These are phyloP conservation scores for Actinomortierella wolfii DNA, from an alignment of 371 early-diverging fungal genomes.

Conservation along the genomic window DNA sequence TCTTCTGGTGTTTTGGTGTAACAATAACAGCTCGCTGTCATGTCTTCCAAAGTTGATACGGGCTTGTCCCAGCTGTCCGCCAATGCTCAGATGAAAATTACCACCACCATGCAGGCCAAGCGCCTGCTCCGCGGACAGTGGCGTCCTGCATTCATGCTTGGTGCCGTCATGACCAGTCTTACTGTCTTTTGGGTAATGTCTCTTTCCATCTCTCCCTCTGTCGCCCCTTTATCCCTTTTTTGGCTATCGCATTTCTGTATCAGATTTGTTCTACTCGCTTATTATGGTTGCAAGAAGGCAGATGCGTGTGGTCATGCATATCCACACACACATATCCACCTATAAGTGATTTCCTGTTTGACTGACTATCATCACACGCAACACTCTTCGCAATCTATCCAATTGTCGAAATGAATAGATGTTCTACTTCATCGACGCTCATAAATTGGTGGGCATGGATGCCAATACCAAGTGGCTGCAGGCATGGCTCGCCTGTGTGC, in stretches of 20 bases:
- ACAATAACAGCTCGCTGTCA: conserved; percentile 19
- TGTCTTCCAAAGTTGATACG: conserved; percentile 32
- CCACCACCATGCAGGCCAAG: conserved; percentile 43
- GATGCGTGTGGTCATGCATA: neutral
- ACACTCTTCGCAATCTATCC: too few relatives aligned
- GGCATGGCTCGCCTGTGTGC: conserved; percentile 18
- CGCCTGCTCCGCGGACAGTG: conserved; percentile 42
- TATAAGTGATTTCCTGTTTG: too few relatives aligned
- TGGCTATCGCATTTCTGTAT: too few relatives aligned
- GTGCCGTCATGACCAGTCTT: conserved; percentile 15
- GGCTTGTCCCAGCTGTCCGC: conserved; percentile 30
- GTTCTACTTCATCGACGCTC: conserved; percentile 37
- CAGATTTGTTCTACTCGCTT: neutral
- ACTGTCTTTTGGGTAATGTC: conserved; percentile 36
- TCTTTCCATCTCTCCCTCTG: too few relatives aligned
- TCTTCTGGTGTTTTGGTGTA: neutral
- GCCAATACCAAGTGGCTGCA: conserved; percentile 17
- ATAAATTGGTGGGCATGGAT: conserved; percentile 8
- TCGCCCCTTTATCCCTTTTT: neutral
- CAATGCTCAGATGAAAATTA: conserved; percentile 15
- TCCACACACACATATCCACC: too few relatives aligned
- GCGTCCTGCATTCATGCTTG: conserved; percentile 44
- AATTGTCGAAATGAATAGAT: conserved; percentile 21
- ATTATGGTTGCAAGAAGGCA: too few relatives aligned
- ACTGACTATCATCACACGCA: neutral